Evolutionary conservation across 139 green algal species (phyloP), one percentile per base, ranked within the genome.

Genomic region (Chlorella sorokiniana): DNA sequence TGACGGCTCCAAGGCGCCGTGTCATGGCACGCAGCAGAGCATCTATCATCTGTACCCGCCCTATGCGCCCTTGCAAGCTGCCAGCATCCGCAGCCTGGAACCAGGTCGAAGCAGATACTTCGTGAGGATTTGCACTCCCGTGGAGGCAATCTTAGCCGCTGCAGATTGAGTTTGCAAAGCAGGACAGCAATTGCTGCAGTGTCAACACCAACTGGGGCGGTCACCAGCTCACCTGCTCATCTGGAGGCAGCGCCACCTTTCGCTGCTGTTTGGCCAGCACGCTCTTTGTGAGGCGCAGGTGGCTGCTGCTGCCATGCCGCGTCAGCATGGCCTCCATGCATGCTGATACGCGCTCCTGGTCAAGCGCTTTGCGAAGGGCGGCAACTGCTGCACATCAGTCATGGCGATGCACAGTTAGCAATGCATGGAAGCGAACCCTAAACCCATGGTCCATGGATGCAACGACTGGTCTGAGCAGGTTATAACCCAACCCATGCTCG

Each of bases 11-110:
- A 33, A 82, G 44, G 4, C 63, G 76, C 63, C 44, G 42, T 23
- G 29, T 37, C 44, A 82, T 82, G 44, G 76, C 76, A 14, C 31
- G 14, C 44, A 82, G 42, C 44, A 74, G 31, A 2, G 44, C 76
- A 40, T 82, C 76, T 33, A 82, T 82, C 16, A 18, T 38, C 11
- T 33, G 33, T 20, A 81, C 44, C 33, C 63, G 27, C 25, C 37
- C 29, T 6, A 45, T 31, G 6, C 27, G n/a, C 11, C 1, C 40
- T 22, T 59, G 35, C n/a, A 3, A 9, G n/a, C 29, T 62, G 6
- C 6, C 74, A 29, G 40, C 61, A 10, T 68, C 54, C 48, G 20
- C 33, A 44, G 64, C 64, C 31, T 45, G 31, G 8, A 7, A 44
- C 22, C 64, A n/a, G n/a, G n/a, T n/a, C n/a, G n/a, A 8, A 44